Base-by-base conservation (phyloP, 257 asterid genomes). In the Haberlea rhodopensis region DNA sequence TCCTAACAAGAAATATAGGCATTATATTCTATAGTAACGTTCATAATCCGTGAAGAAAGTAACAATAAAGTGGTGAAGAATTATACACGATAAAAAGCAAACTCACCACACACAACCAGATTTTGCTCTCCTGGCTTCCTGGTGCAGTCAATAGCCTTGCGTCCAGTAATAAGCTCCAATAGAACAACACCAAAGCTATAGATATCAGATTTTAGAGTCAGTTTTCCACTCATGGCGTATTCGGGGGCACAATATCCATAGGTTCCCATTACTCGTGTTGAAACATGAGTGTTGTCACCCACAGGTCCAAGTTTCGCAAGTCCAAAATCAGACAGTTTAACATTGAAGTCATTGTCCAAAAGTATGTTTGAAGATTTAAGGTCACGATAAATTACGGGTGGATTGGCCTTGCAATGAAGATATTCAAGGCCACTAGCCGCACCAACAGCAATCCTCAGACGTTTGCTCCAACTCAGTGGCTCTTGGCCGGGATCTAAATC, bases 181-280 rank as follows among this genome's bases (percentile, higher is more conserved):
- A 90, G 68, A 31, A 90, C 94, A 0, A 90, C 96, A 2, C 97
- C 97, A 0, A 90, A 88, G 89, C 97, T 90, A 13, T 90, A 90
- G 51, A 90, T 90, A 27, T 90, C 97, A 0, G 97, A 90, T 73
- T 88, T 87, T n/a, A 90, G 76, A 52, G 96, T 90, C 66, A 90
- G 53, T 71, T 82, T 90, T 19, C 97, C 97, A 1, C 88, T 90
- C 89, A 82, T 80, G 21, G 95, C 95, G 25, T 90, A 90, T 65
- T 90, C 97, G 0, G 97, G 97, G 20, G 96, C 96, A 62, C 97
- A 90, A 53, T 87, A 90, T 31, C 97, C 97, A 9, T 84, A 85
- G 37, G 97, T 90, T 23, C 97, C 97, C 97, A 90, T 88, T 23
- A 90, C 96, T 21, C 96, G 84, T 0, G 97, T 90, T n/a, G 96